Evolutionary conservation across 2,329 filamentous ascomycete species (phyloP).

Genomic region (Cladophialophora immunda): DNA sequence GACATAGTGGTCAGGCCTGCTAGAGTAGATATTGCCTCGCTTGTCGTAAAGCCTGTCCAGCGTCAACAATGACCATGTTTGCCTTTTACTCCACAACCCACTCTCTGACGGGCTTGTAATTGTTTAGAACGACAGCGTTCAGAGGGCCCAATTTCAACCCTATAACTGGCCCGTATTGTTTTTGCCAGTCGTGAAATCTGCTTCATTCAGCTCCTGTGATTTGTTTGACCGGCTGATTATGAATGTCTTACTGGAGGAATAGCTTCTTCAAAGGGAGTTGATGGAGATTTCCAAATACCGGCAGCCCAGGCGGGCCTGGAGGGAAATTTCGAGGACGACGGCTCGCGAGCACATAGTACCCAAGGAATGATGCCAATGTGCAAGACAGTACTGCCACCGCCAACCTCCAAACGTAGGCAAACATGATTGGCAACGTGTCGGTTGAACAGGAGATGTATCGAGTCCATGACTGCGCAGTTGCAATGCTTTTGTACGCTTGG

Average conservation of each 20-base stretch:
- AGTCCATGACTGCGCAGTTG: background rate
- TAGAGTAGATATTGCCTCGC: slow-evolving; percentile 49
- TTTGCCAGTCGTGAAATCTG: slow-evolving; percentile 32
- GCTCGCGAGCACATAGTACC: slow-evolving; percentile 21
- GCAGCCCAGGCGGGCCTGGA: slow-evolving; percentile 36
- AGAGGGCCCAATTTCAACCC: slow-evolving; percentile 33
- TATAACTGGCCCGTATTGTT: slow-evolving; percentile 33
- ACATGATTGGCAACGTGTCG: background rate
- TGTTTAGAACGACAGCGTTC: slow-evolving; percentile 34
- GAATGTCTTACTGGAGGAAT: slow-evolving; percentile 17
- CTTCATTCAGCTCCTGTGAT: slow-evolving; percentile 8
- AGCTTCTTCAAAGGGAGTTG: slow-evolving; percentile 31
- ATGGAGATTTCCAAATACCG: slow-evolving; percentile 36
- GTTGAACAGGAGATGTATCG: background rate
- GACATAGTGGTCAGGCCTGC: slow-evolving; percentile 54
- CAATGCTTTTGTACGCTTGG: background rate
- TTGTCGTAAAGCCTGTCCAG: slow-evolving; percentile 50
- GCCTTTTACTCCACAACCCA: background rate
- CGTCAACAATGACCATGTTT: background rate
- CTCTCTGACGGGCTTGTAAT: slow-evolving; percentile 31
- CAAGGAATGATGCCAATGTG: slow-evolving; percentile 8
- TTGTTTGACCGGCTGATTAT: background rate
- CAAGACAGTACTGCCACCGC: slow-evolving; percentile 2
- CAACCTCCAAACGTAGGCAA: slow-evolving; percentile 11
- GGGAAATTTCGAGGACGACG: slow-evolving; percentile 33